These are phyloP conservation scores for Cordyceps fumosorosea DNA, from an alignment of 2,329 filamentous ascomycete genomes.

Conservation along the genomic window DNA sequence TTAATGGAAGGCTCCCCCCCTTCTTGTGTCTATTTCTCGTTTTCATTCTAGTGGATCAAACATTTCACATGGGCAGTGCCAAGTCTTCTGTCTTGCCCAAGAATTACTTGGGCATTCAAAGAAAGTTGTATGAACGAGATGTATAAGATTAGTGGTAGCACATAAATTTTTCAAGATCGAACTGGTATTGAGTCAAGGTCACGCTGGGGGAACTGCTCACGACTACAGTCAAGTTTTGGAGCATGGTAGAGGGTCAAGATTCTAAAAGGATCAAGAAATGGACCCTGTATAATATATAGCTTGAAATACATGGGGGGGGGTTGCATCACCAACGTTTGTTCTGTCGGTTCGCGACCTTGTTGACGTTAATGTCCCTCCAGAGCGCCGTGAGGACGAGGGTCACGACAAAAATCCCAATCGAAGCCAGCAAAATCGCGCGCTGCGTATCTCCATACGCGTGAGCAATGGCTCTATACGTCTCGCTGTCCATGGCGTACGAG, in stretches of 20 bases:
- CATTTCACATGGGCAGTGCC: no score
- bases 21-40: neutral
- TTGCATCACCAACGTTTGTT: neutral
- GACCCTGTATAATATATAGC: neutral
- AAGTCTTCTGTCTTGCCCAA: no score
- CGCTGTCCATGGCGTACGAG: slow-evolving; percentile 42
- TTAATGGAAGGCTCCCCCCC: neutral
- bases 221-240: slow-evolving; percentile 42
- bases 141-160: no score
- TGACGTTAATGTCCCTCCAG: slow-evolving; percentile 46
- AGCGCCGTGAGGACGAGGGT: slow-evolving; percentile 26
- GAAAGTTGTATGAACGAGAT: no score
- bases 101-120: no score
- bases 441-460: slow-evolving; percentile 53
- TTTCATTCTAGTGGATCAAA: neutral
- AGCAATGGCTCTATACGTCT: slow-evolving; percentile 49
- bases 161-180: no score
- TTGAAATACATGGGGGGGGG: neutral
- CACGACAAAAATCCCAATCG: slow-evolving; percentile 36
- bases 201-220: slow-evolving; percentile 56
- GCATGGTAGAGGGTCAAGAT: slow-evolving; percentile 30
- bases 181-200: slow-evolving; percentile 57
- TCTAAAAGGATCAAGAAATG: no score
- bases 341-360: neutral
- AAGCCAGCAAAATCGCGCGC: slow-evolving; percentile 43